Evolutionary conservation across 2,329 filamentous ascomycete genomes (phyloP).

Genomic region (Colletotrichum liaoningense): DNA sequence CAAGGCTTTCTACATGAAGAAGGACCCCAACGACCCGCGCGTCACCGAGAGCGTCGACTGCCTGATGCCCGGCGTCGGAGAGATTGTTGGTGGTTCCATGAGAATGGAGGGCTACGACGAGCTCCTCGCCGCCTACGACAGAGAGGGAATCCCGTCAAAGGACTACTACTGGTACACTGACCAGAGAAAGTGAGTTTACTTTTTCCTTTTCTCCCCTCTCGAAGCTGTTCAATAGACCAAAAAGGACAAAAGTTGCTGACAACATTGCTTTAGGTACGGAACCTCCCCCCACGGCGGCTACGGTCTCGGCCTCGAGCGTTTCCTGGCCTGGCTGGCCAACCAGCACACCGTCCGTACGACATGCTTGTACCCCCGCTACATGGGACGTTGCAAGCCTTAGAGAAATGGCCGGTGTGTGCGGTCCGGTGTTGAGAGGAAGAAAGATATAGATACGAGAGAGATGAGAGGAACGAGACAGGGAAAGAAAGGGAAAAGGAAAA

Average conservation of each 20-base stretch:
- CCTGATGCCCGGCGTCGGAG: constrained; percentile 91
- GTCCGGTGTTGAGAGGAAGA: background rate
- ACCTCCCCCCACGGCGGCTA: constrained; percentile 94
- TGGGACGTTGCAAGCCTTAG: constrained; percentile 83
- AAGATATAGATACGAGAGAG: background rate
- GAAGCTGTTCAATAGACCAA: no score
- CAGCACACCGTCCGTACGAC: constrained; percentile 74
- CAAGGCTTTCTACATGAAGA: constrained; percentile 99
- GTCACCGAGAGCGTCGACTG: constrained; percentile 94
- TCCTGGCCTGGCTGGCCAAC: constrained; percentile 73
- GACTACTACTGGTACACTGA: constrained; percentile 99
- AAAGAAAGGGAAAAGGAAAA: background rate
- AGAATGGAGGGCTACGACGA: constrained; percentile 93
- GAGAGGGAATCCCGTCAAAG: constrained; percentile 84
- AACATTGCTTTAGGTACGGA: constrained; percentile 73
- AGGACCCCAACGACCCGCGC: constrained; percentile 79
- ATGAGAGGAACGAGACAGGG: background rate
- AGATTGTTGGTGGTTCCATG: constrained; percentile 97
- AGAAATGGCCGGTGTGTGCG: constrained; percentile 9
- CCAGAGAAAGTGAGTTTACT: constrained; percentile 78
- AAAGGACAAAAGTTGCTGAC: background rate
- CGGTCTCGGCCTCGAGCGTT: constrained; percentile 88
- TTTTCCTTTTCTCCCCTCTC: no score
- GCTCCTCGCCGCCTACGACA: constrained; percentile 87
- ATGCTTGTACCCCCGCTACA: constrained; percentile 84